These are phyloP conservation scores for Begonia masoniana DNA, from an alignment of 306 rosid species.

Conservation along the genomic window DNA sequence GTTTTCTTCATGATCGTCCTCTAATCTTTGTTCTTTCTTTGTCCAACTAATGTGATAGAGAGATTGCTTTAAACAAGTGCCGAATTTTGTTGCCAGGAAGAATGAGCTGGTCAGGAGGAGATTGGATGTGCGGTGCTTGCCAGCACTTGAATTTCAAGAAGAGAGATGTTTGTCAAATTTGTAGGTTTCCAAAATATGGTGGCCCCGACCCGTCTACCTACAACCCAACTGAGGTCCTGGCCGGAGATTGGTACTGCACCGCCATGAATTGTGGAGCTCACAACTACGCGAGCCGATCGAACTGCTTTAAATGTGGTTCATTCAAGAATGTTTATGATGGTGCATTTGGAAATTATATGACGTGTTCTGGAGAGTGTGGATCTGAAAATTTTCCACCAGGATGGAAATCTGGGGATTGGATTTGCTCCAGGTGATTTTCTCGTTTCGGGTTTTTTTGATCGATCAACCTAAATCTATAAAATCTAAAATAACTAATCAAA, in stretches of 20 bases:
- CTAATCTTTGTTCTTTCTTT: background rate
- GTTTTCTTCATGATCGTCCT: background rate
- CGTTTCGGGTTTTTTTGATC: background rate
- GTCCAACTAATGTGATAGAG: background rate
- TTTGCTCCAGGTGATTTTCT: constrained; percentile 50
- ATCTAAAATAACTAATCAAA: background rate
- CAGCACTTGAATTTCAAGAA: constrained; percentile 79
- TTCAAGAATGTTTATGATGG: constrained; percentile 35
- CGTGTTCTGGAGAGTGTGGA: constrained; percentile 35
- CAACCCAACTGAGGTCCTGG: constrained; percentile 56
- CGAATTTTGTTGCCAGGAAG: constrained; percentile 5
- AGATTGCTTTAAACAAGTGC: background rate
- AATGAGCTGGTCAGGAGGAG: constrained; percentile 96
- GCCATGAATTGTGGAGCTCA: constrained; percentile 67
- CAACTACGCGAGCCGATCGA: constrained; percentile 84
- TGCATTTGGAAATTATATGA: constrained; percentile 28
- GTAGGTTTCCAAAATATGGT: constrained; percentile 80
- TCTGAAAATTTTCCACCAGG: constrained; percentile 67
- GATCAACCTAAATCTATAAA: background rate
- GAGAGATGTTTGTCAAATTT: constrained; percentile 73
- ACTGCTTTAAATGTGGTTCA: constrained; percentile 59
- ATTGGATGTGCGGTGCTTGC: constrained; percentile 93
- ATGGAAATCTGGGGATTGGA: constrained; percentile 97
- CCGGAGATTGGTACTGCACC: constrained; percentile 92
- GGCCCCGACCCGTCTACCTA: constrained; percentile 81